phyloP scores from a whole-genome alignment of 108 stramenopile genomes.

The Stephanodiscus triporus region DNA sequence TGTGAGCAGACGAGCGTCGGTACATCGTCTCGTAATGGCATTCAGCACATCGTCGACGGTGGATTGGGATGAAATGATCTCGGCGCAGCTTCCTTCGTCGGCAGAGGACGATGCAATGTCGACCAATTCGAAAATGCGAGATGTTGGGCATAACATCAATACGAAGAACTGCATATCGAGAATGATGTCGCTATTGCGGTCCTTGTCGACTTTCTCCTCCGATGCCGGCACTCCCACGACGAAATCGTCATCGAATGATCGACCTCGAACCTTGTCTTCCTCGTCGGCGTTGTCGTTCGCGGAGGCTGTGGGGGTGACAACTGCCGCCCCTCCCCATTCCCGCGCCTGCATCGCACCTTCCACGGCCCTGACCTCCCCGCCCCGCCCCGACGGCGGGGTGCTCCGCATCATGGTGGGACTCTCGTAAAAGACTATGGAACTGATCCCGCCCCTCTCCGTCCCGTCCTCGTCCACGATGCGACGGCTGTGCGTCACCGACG shows the following conservation, averaged over 20 bases:
- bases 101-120: constrained; percentile 24
- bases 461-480: neutral
- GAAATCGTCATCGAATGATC: neutral
- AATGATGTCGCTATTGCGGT: neutral
- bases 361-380: too few relatives aligned
- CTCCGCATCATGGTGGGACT: neutral
- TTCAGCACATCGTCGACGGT: constrained; percentile 33
- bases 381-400: neutral
- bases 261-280: neutral
- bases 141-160: constrained; percentile 35
- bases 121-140: constrained; percentile 48
- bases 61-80: neutral
- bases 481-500: neutral
- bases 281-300: neutral
- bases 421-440: constrained; percentile 4
- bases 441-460: neutral
- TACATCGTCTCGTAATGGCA: constrained; percentile 21
- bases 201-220: neutral
- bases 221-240: neutral
- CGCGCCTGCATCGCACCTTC: too few relatives aligned
- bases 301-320: neutral
- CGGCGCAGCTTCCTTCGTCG: neutral
- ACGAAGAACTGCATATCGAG: constrained; percentile 37
- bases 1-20: constrained; percentile 28
- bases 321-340: too few relatives aligned